Evolutionary conservation across 208 protist species (phyloP), one percentile per base, ranked within the genome.

Genomic region (Zelonia costaricensis): DNA sequence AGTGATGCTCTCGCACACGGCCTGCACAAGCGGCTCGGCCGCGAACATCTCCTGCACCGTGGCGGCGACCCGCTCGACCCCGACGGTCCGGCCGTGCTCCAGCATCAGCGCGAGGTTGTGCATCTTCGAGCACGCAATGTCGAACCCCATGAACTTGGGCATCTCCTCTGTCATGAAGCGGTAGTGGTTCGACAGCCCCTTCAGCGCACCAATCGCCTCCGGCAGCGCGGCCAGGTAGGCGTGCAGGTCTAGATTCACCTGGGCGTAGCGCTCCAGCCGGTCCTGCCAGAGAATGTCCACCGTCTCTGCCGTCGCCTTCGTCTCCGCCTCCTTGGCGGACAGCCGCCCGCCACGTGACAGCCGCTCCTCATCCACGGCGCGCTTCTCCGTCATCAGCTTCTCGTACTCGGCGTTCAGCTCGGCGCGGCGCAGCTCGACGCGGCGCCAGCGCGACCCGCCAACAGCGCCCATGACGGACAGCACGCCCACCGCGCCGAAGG

Each of bases 151-250:
- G 55, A 91, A 95, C 62, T 81, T 77, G 0, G 74, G 75, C 83
- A 92, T 86, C 67, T 91, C 78, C 30, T 72, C 74, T 0, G 59
- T 52, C 86, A 95, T 91, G 80, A 92, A 91, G 31, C 74, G 71
- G 57, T 92, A 95, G 74, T 92, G 89, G 48, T 82, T 91, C 13
- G 77, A 79, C 8, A 92, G 48, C 2, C 85, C 86, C 39, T 88
- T 83, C 27, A 92, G 56, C 1, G 63, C 74, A 0, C 86, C 86
- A 39, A 92, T 54, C 1, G 81, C 83, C 64, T 95, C 85, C 6
- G 89, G 89, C 33, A 95, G 62, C 3, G 86, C 86, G 1, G 62
- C 54, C 25, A 92, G 51, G 65, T 85, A 92, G 3, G 82, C 77
- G 30, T 88, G 74, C 38, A 88, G 33, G 55, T 91, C 77, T n/a